Evolutionary conservation across 2,329 filamentous ascomycete genomes (phyloP).

Genomic region (Dothideomycetes sp.): DNA sequence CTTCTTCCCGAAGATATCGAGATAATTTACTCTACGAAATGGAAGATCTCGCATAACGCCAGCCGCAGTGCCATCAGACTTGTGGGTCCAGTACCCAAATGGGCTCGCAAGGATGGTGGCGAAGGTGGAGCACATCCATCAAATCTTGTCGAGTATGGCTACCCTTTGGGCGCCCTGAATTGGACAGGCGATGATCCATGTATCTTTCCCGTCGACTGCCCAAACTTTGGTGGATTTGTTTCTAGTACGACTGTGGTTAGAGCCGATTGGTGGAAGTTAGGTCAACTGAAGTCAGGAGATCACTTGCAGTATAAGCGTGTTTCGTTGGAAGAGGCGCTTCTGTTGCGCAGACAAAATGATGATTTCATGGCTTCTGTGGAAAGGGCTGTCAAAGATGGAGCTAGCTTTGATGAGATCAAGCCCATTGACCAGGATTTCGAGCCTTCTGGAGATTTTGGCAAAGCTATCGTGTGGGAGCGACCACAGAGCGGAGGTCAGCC

Average conservation of each 20-base stretch:
- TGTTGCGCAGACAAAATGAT: constrained; percentile 35
- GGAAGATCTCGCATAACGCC: constrained; percentile 54
- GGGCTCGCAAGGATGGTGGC: constrained; percentile 51
- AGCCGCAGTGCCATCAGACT: constrained; percentile 52
- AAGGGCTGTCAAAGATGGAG: constrained; percentile 28
- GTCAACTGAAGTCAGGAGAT: constrained; percentile 52
- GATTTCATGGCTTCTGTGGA: constrained; percentile 37
- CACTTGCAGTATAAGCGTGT: constrained; percentile 43
- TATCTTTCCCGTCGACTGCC: constrained; percentile 51
- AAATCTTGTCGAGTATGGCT: constrained; percentile 48
- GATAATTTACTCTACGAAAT: constrained; percentile 48
- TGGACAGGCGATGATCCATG: constrained; percentile 54
- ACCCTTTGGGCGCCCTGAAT: constrained; percentile 49
- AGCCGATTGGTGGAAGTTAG: constrained; percentile 53
- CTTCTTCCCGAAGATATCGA: constrained; percentile 44
- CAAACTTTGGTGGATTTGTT: constrained; percentile 53
- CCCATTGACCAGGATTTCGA: constrained; percentile 21
- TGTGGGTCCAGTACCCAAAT: constrained; percentile 49
- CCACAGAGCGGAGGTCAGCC: constrained; percentile 21
- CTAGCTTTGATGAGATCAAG: constrained; percentile 25
- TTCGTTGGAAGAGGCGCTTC: constrained; percentile 44
- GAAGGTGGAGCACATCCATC: constrained; percentile 54
- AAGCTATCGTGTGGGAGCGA: constrained; percentile 25
- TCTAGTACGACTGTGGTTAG: constrained; percentile 47
- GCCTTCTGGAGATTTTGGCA: constrained; percentile 20